Evolutionary conservation across 2,329 filamentous ascomycete species (phyloP).

Genomic region (Thyridium curvatum): DNA sequence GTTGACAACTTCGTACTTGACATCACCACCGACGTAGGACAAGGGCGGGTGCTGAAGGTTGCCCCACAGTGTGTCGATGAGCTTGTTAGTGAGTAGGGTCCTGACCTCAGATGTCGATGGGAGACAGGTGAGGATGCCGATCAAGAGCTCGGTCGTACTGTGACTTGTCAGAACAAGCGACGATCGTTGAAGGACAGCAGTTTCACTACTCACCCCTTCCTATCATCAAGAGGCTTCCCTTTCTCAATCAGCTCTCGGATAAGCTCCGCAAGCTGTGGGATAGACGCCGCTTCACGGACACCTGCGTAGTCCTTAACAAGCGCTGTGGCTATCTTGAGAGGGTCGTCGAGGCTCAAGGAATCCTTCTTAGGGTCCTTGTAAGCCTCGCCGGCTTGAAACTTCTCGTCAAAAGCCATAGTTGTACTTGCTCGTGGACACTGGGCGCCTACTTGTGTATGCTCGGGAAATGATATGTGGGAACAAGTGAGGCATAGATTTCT

Average conservation of each 20-base stretch:
- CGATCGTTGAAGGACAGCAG: no score
- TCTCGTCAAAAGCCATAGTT: slow-evolving; percentile 23
- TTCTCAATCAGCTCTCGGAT: slow-evolving; percentile 7
- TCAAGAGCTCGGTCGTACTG: slow-evolving; percentile 32
- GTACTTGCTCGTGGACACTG: background rate
- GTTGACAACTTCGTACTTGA: slow-evolving; percentile 28
- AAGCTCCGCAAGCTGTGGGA: slow-evolving; percentile 20
- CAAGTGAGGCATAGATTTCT: no score
- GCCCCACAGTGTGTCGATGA: slow-evolving; percentile 47
- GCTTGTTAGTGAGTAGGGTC: slow-evolving; percentile 36
- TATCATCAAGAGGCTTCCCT: no score
- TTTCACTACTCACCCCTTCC: slow-evolving; percentile 8
- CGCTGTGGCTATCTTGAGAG: no score
- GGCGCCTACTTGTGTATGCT: no score
- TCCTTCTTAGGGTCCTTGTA: slow-evolving; percentile 20
- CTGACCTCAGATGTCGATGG: slow-evolving; percentile 25
- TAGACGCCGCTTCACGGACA: slow-evolving; percentile 17
- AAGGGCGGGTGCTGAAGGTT: slow-evolving; percentile 48
- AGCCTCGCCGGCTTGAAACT: slow-evolving; percentile 29
- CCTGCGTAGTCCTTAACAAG: no score
- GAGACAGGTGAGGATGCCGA: slow-evolving; percentile 30
- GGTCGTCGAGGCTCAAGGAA: slow-evolving; percentile 12
- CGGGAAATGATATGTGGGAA: no score
- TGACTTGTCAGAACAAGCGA: no score
- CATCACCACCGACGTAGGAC: slow-evolving; percentile 32